Evolutionary conservation across 805 yeast species (phyloP).

Genomic region (Pichia scutulata): DNA sequence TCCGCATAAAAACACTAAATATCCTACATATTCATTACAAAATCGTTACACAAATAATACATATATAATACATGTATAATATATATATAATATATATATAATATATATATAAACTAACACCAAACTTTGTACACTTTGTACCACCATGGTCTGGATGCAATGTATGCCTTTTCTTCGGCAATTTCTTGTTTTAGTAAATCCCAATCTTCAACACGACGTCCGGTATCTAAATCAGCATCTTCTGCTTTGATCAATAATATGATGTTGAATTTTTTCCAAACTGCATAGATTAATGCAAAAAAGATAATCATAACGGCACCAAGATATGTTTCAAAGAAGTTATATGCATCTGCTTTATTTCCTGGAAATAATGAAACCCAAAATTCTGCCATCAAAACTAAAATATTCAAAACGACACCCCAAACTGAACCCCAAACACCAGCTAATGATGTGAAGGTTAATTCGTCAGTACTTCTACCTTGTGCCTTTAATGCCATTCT

Average conservation of each 20-base stretch:
- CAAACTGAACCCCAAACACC: conserved; percentile 63
- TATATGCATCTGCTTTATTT: conserved; percentile 44
- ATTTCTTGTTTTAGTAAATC: conserved; percentile 50
- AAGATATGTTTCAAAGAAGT: conserved; percentile 60
- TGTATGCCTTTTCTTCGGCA: conserved; percentile 45
- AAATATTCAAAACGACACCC: conserved; percentile 49
- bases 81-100: too few species aligned
- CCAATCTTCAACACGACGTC: conserved; percentile 53
- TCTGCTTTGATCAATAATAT: conserved; percentile 34
- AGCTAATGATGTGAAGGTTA: conserved; percentile 56
- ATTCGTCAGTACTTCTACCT: conserved; percentile 62
- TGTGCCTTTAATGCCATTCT: conserved; percentile 58
- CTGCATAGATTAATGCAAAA: conserved; percentile 31
- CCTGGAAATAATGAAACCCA: conserved; percentile 76
- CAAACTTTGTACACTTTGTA: conserved; percentile 49
- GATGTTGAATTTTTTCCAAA: conserved; percentile 38
- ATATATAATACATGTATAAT: too few species aligned
- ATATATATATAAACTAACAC: conserved; percentile 38
- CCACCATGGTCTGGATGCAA: conserved; percentile 39
- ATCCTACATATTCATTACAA: too few species aligned
- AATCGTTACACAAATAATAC: neutral
- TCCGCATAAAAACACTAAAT: neutral
- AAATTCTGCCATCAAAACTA: conserved; percentile 69
- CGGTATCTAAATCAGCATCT: conserved; percentile 54
- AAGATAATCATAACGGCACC: conserved; percentile 55